Evolutionary conservation across 1,139 yeast species (phyloP), one percentile per base, ranked within the genome.

Genomic region (Magnusiomyces suaveolens): DNA sequence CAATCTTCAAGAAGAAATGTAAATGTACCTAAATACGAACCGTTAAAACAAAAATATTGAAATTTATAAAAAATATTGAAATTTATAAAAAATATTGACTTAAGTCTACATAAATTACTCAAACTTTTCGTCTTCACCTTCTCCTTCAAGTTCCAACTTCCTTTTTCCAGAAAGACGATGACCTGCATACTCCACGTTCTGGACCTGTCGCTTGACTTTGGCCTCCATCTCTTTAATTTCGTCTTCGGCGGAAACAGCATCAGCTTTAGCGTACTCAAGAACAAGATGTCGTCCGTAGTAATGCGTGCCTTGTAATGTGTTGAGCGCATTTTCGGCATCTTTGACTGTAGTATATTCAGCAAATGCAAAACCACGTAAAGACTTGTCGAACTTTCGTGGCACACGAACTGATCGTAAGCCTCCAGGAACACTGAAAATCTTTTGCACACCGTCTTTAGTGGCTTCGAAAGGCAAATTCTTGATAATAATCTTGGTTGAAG

Each of bases 381-480:
- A 80, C 68, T 85, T 86, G 76, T 92, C 95, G 74, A 90, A 89
- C 69, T 94, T 94, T 79, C 86, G 86, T 32, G 99, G 99, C 52
- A 92, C 92, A 68, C 98, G 84, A 49, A 90, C 96, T 1, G 97
- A 86, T 65, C 90, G 88, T 65, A 92, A 76, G 70, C 87, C 90
- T 57, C 98, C 99, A 73, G 90, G 92, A 1, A 96, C 84, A 54
- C 90, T 92, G 72, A 92, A 89, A 60, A 92, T 75, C 67, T 89
- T 95, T 67, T 87, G 83, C 46, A 92, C 82, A 66, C 94, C 98
- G 68, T 87, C 85, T 72, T 96, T 82, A 14, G 95, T 79, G 26
- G 97, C 94, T 72, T 92, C 98, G 71, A 92, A 92, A 59, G 99
- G 98, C 69, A 92, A 80, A 72, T 92, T 92, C 82, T 92, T 92